A percentile compares a stretch with the other conserved stretches of the same genome.
Conservation (phyloP, 305 asterid genomes). For the Fraxinus floribunda region DNA sequence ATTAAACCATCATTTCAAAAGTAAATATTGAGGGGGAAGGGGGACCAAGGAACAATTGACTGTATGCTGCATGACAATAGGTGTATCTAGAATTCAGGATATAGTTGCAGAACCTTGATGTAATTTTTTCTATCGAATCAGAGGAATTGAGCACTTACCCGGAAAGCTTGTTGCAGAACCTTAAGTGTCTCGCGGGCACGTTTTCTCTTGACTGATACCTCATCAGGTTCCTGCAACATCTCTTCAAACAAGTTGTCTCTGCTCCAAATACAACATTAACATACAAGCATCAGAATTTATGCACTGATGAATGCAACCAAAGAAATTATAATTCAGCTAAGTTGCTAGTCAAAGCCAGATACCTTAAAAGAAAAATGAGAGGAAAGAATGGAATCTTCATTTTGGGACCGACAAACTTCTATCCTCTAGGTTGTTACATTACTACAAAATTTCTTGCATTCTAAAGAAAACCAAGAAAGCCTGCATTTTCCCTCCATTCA, state of each 20-base stretch:
- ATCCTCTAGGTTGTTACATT: background rate
- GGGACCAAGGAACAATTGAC: background rate
- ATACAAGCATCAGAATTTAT: conserved; percentile 17
- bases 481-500: background rate
- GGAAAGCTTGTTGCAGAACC: conserved; percentile 77
- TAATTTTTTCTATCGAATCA: background rate
- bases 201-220: conserved; percentile 68
- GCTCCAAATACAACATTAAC: conserved; percentile 31
- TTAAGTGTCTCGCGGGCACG: conserved; percentile 70
- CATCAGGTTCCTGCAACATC: conserved; percentile 86
- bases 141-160: conserved; percentile 44
- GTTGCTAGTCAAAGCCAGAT: background rate
- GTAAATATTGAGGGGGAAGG: background rate
- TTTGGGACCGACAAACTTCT: background rate
- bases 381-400: background rate
- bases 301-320: background rate
- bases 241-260: conserved; percentile 80
- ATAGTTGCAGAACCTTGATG: background rate
- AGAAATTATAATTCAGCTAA: background rate
- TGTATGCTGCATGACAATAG: background rate
- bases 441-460: background rate
- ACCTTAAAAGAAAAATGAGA: background rate
- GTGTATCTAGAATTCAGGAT: background rate
- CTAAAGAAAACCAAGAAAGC: background rate
- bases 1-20: background rate